These are phyloP conservation scores for Stephania japonica DNA, from an alignment of 164 flowering plant species.

Conservation along the genomic window DNA sequence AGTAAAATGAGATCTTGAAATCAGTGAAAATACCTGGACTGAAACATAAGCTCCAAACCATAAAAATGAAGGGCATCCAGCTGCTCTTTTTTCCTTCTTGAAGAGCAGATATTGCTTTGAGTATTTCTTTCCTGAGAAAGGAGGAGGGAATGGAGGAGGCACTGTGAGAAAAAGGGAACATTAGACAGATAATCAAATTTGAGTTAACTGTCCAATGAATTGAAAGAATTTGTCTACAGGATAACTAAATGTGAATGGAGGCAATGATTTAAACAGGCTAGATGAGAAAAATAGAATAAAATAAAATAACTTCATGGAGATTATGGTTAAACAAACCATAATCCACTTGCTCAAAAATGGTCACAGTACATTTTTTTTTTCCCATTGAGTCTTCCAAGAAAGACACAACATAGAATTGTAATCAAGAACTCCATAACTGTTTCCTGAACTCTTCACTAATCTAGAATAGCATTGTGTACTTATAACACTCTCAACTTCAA, in stretches of 20 bases:
- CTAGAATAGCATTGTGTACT: not conserved
- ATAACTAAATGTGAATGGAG: not conserved
- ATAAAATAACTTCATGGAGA: not conserved
- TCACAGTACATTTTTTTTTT: not conserved
- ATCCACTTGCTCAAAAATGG: not conserved
- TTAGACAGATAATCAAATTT: slow-evolving; percentile 11
- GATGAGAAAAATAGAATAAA: not conserved
- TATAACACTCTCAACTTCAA: not conserved
- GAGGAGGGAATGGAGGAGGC: slow-evolving; percentile 89
- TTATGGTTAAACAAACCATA: not conserved
- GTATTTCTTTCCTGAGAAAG: slow-evolving; percentile 71
- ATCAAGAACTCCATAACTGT: not conserved
- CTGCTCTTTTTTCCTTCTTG: slow-evolving; percentile 45
- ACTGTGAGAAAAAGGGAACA: slow-evolving; percentile 46
- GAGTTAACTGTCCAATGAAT: slow-evolving; percentile 2
- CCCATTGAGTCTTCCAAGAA: not conserved
- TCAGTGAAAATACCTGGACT: slow-evolving; percentile 53
- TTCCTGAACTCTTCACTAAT: not conserved
- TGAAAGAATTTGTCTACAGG: not conserved
- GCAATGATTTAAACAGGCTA: not conserved
- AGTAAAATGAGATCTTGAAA: not conserved
- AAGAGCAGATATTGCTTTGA: slow-evolving; percentile 48
- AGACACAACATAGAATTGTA: not conserved
- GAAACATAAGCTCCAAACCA: slow-evolving; percentile 49
- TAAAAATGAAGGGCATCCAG: slow-evolving; percentile 75